Percentiles rank a stretch among this genome's conserved stretches.
These are phyloP conservation scores for Waltergamsia citrina DNA, from an alignment of 2,329 filamentous ascomycete genomes.

Conservation along the genomic window DNA sequence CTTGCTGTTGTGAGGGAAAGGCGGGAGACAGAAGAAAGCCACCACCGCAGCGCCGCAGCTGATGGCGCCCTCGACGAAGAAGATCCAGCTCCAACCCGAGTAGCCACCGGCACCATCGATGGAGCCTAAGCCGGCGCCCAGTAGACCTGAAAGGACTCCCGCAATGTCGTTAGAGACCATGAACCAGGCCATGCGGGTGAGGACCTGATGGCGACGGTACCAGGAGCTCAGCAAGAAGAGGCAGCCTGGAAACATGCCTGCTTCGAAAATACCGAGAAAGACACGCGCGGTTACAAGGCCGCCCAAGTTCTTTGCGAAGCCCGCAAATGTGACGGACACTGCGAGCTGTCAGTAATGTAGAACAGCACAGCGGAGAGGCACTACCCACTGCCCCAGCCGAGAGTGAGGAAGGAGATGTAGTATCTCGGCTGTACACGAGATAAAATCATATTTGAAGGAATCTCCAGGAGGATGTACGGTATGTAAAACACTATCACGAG, in stretches of 20 bases:
- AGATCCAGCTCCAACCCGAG: slow-evolving; percentile 70
- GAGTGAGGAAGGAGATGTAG: slow-evolving; percentile 8
- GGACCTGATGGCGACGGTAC: slow-evolving; percentile 51
- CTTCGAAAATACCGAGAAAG: slow-evolving; percentile 39
- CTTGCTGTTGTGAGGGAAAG: slow-evolving; percentile 41
- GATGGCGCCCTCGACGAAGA: slow-evolving; percentile 52
- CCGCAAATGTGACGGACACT: slow-evolving; percentile 42
- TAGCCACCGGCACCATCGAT: slow-evolving; percentile 42
- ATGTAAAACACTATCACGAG: slow-evolving; percentile 21
- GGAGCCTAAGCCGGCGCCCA: slow-evolving; percentile 49
- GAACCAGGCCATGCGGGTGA: slow-evolving; percentile 53
- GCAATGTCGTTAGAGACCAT: slow-evolving; percentile 46
- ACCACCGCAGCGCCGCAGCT: slow-evolving; percentile 14
- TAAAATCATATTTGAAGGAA: slow-evolving; percentile 30
- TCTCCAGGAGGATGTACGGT: slow-evolving; percentile 27
- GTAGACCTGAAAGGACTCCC: slow-evolving; percentile 51
- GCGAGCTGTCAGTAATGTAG: slow-evolving; percentile 22
- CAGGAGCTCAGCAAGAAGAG: slow-evolving; percentile 26
- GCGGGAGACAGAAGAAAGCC: slow-evolving; percentile 17
- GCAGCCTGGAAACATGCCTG: slow-evolving; percentile 49
- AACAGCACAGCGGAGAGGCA: too few species aligned
- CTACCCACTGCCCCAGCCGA: slow-evolving; percentile 7
- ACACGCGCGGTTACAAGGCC: slow-evolving; percentile 39
- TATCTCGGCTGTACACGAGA: slow-evolving; percentile 24
- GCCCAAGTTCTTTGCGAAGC: slow-evolving; percentile 37